Base-by-base conservation (phyloP, 169 alveolate species). In the Cyclospora cayetanensis region DNA sequence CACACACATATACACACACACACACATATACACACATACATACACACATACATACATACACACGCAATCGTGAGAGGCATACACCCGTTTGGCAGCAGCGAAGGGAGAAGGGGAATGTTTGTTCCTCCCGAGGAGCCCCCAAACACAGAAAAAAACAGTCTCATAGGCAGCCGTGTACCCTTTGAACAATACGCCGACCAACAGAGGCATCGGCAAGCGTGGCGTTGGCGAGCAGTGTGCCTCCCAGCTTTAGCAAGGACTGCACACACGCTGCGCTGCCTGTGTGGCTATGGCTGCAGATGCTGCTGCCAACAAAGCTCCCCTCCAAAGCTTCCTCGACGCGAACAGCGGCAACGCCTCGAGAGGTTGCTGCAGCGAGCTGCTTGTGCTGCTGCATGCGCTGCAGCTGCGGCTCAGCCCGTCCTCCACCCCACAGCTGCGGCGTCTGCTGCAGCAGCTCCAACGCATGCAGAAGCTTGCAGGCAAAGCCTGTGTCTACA, bases 361-460 rank as follows among this genome's bases (percentile, higher is more conserved):
- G 9, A 11, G 87, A 27, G 1, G 87, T 77, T 0, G 87, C 42
- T 29, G 50, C 70, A 29, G 66, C 42, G 60, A 46, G 70, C 18
- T 43, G 20, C 27, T 2, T 22, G 25, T 41, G 80, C 68, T 37
- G 80, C 66, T 60, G 72, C 29, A 60, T 18, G 72, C 72, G 72
- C 29, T 60, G 79, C 82, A 60, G 82, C 91, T 83, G 91, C 80
- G 55, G 79, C 82, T 77, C 70, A 11, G 87, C 87, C 22, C 87
- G 70, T 7, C 87, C 87, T 0, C 87, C 87, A 0, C 87, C 87
- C 87, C 87, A 77, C 34, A 77, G 87, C 50, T 77, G 87, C 41
- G 87, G 87, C 5, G 87, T 77, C 87, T 77, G 87, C 87, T 77
- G 87, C 87, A 77, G 70, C 50, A 77, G 87, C 87, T 77, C 87